These are phyloP conservation scores for Brettanomyces naardenensis DNA, from an alignment of 805 yeast species.

Conservation along the genomic window DNA sequence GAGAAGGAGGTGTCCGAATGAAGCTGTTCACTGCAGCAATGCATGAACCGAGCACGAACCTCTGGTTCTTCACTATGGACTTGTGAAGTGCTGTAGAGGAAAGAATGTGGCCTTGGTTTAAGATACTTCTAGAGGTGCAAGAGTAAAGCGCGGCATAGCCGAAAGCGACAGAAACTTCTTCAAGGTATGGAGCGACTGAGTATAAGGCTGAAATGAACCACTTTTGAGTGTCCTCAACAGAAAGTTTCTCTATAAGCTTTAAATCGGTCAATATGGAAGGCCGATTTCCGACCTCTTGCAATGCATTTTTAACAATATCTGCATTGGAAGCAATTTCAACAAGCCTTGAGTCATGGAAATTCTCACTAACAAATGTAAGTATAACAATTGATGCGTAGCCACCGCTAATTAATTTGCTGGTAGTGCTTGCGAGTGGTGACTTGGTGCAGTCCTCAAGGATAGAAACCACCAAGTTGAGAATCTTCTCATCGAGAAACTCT, in stretches of 20 bases:
- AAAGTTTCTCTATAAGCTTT: constrained; percentile 32
- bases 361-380: constrained; percentile 13
- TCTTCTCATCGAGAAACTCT: constrained; percentile 7
- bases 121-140: constrained; percentile 33
- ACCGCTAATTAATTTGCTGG: constrained; percentile 43
- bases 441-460: constrained; percentile 34
- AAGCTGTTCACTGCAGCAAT: constrained; percentile 32
- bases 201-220: constrained; percentile 47
- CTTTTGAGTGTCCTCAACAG: constrained; percentile 33
- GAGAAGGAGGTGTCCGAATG: constrained; percentile 5
- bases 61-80: constrained; percentile 29
- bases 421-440: constrained; percentile 46
- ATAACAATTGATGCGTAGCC: constrained; percentile 40
- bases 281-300: constrained; percentile 9
- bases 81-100: constrained; percentile 26
- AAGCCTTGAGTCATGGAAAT: constrained; percentile 6
- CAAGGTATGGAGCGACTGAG: constrained; percentile 20
- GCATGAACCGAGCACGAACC: constrained; percentile 35
- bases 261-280: constrained; percentile 6
- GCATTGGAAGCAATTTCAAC: too few species aligned
- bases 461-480: constrained; percentile 7
- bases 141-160: constrained; percentile 46
- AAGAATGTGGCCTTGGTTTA: constrained; percentile 26
- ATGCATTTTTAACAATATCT: constrained; percentile 25
- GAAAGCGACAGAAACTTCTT: constrained; percentile 12